Percentiles rank a stretch among this genome's conserved stretches.
Evolutionary conservation across 1,284 basidiomycete species (phyloP).

Genomic region (Leucoagaricus sp.): DNA sequence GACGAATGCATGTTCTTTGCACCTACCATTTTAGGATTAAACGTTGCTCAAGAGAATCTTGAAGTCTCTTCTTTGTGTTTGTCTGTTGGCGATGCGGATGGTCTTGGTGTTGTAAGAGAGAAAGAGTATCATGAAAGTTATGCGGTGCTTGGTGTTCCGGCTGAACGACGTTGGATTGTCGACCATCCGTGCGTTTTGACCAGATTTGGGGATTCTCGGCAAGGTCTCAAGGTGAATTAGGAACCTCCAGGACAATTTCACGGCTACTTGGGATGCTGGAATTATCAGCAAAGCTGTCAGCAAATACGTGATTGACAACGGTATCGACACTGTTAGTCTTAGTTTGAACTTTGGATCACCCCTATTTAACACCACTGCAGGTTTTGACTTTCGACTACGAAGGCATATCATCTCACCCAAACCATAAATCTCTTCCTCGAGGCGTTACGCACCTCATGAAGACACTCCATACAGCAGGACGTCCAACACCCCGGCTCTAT

Average conservation of each 20-base stretch:
- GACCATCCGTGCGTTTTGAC: conserved; percentile 68
- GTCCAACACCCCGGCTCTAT: conserved; percentile 46
- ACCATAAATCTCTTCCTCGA: conserved; percentile 79
- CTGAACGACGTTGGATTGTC: conserved; percentile 58
- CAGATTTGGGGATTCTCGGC: background rate
- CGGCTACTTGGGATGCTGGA: conserved; percentile 62
- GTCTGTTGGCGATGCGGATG: conserved; percentile 78
- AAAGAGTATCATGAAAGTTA: conserved; percentile 73
- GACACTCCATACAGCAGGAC: conserved; percentile 21
- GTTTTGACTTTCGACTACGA: conserved; percentile 87
- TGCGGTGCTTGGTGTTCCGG: conserved; percentile 67
- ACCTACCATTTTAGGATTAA: conserved; percentile 71
- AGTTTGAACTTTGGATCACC: background rate
- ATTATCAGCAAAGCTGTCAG: conserved; percentile 62
- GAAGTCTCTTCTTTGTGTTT: conserved; percentile 60
- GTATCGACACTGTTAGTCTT: conserved; percentile 62
- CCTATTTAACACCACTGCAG: conserved; percentile 38
- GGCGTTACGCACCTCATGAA: conserved; percentile 51
- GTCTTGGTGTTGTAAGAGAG: conserved; percentile 66
- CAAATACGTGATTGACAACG: conserved; percentile 58
- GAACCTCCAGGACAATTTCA: conserved; percentile 79
- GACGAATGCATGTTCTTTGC: conserved; percentile 94
- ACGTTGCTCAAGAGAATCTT: conserved; percentile 11
- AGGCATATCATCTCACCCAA: conserved; percentile 88
- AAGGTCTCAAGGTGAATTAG: conserved; percentile 39